Conservation (phyloP, 305 asterid species). For the Solanum aculeatissimum region DNA sequence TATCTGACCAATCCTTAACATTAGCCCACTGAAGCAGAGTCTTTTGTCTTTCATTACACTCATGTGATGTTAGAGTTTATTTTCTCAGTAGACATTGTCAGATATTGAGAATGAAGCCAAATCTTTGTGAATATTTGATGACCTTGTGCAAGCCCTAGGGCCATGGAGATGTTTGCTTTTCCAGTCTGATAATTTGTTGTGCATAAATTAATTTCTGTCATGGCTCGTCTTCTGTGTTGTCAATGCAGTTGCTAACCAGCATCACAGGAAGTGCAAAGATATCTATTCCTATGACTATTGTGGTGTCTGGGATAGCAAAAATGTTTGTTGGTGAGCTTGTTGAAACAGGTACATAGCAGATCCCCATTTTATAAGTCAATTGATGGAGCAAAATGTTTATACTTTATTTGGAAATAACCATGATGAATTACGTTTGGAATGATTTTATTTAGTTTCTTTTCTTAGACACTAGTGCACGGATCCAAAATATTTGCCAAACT, state of each 20-base stretch:
- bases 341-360: constrained; percentile 43
- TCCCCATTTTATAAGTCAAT: neutral
- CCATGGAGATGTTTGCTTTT: neutral
- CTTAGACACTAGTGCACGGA: neutral
- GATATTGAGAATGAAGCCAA: neutral
- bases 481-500: neutral
- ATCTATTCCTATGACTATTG: constrained; percentile 75
- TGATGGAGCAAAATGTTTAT: neutral
- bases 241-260: constrained; percentile 55
- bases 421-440: neutral
- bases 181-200: neutral
- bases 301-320: constrained; percentile 81
- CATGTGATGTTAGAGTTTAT: neutral
- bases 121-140: neutral
- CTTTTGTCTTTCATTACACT: neutral
- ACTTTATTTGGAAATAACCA: neutral
- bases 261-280: constrained; percentile 78
- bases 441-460: neutral
- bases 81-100: neutral
- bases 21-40: neutral
- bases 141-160: neutral
- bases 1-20: neutral
- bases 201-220: neutral
- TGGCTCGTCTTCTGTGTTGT: constrained; percentile 2
- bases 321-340: constrained; percentile 92